Percentiles rank a stretch among this genome's conserved stretches.
Conservation (phyloP, 495 filamentous ascomycete genomes). For the Neurospora sp. region DNA sequence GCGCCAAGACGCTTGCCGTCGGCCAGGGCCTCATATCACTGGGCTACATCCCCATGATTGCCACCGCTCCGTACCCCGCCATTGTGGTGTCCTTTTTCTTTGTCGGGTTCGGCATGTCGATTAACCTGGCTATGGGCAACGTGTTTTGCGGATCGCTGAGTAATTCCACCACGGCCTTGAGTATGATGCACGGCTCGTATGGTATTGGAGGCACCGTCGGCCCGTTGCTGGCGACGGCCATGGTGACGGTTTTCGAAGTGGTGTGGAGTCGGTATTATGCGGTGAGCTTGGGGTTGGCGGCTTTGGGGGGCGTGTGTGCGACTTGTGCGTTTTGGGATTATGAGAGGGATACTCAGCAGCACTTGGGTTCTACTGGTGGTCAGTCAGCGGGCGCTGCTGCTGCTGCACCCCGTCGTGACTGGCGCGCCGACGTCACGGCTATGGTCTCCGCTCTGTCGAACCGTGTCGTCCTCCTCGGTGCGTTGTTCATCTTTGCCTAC, state of each 20-base stretch:
- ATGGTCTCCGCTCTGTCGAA: slow-evolving; percentile 41
- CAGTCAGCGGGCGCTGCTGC: not conserved
- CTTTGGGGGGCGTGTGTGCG: slow-evolving; percentile 38
- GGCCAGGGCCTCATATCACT: slow-evolving; percentile 37
- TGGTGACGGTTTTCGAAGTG: slow-evolving; percentile 36
- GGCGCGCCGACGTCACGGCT: slow-evolving; percentile 8
- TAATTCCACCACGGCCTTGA: slow-evolving; percentile 51
- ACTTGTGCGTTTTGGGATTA: slow-evolving; percentile 51
- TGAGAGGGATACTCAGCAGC: slow-evolving; percentile 26
- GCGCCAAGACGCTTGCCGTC: slow-evolving; percentile 49
- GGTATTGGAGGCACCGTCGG: slow-evolving; percentile 62
- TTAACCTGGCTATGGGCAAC: slow-evolving; percentile 62
- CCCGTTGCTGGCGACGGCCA: slow-evolving; percentile 59
- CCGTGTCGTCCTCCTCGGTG: slow-evolving; percentile 54
- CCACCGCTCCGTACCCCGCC: slow-evolving; percentile 56
- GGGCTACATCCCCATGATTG: slow-evolving; percentile 55
- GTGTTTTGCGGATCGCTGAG: slow-evolving; percentile 63
- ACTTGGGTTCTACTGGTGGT: not conserved
- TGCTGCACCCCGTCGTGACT: not conserved
- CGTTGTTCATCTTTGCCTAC: slow-evolving; percentile 73
- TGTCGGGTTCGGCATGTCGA: slow-evolving; percentile 55
- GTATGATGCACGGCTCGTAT: slow-evolving; percentile 58
- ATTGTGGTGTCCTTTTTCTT: slow-evolving; percentile 57
- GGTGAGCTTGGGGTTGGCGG: slow-evolving; percentile 40
- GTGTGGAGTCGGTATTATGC: slow-evolving; percentile 54